These are phyloP conservation scores for Nicotiana benthamiana DNA, from an alignment of 257 asterid species.

Conservation along the genomic window DNA sequence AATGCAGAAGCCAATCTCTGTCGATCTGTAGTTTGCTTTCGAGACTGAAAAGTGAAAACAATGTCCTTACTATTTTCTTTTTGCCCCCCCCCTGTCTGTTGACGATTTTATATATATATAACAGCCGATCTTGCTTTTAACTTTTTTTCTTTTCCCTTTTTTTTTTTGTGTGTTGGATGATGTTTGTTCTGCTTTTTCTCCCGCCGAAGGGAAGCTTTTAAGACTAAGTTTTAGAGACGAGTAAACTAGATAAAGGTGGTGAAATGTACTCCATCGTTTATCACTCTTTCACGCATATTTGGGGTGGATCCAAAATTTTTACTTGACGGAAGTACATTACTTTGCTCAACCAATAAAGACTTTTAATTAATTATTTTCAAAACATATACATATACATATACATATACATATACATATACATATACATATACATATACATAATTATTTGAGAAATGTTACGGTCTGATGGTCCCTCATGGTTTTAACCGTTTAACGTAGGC, in stretches of 20 bases:
- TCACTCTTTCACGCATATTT: background rate
- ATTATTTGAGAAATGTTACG: too few relatives aligned
- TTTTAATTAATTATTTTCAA: too few relatives aligned
- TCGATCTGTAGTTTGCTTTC: background rate
- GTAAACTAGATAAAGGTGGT: too few relatives aligned
- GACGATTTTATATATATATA: too few relatives aligned
- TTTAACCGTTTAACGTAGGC: too few relatives aligned
- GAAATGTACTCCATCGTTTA: background rate
- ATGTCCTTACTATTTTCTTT: background rate
- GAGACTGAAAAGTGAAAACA: background rate
- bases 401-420: too few relatives aligned
- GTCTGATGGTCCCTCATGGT: too few relatives aligned
- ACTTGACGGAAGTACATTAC: fast-evolving
- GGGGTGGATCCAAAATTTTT: too few relatives aligned
- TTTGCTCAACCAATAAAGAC: fast-evolving
- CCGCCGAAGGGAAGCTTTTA: background rate
- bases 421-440: too few relatives aligned
- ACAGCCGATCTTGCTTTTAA: background rate
- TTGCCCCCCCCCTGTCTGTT: background rate
- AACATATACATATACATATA: too few relatives aligned
- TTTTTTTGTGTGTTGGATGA: background rate
- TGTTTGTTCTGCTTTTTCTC: background rate
- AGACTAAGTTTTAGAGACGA: too few relatives aligned
- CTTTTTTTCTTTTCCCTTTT: background rate
- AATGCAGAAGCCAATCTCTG: too few relatives aligned